Base-by-base conservation (phyloP, 352 stramenopile species). In the Globisporangium okanoganense region DNA sequence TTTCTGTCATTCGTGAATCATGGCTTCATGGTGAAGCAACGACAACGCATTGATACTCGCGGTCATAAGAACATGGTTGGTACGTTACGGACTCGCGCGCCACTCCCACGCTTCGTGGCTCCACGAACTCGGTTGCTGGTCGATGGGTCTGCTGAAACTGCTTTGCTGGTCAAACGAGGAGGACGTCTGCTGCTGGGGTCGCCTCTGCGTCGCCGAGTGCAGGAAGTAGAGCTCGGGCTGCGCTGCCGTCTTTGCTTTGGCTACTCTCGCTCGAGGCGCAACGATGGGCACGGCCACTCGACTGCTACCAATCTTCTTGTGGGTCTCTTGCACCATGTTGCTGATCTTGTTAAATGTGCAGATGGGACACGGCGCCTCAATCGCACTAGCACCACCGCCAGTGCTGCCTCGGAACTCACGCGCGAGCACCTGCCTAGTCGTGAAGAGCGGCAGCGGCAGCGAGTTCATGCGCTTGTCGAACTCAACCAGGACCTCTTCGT, bases 291-390 rank as follows among this genome's bases (percentile, higher is more conserved):
- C 38, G 20, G 6, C 16, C 14, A 9, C 43, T 44, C 7, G 18
- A 56, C n/a, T 12, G 27, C 49, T 14, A 20, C 12, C 12, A 10
- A 5, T 16, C 9, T 57, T 25, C 20, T 54, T 20, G 5, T 25
- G 13, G 3, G 45, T 27, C 9, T 18, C 20, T 58, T 56, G 44
- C 20, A 92, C 73, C 6, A 79, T 54, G 36, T 58, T 56, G 55
- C 86, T 87, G 64, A 95, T 85, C 64, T 89, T 84, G 74, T 90
- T 92, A 62, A 88, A 92, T 33, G 76, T 71, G 56, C 86, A 95
- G 47, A 95, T 79, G 18, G 86, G 84, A 54, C 86, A 95, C 27
- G 86, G 86, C 8, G 83, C 81, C 54, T 94, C 82, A 24, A 88
- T 78, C 9, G 69, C 65, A 2, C 38, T 14, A 44, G 13, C 14